Percentiles rank a stretch among this genome's conserved stretches.
Conservation (phyloP, 2,329 filamentous ascomycete species). For the Fusarium camptoceras region DNA sequence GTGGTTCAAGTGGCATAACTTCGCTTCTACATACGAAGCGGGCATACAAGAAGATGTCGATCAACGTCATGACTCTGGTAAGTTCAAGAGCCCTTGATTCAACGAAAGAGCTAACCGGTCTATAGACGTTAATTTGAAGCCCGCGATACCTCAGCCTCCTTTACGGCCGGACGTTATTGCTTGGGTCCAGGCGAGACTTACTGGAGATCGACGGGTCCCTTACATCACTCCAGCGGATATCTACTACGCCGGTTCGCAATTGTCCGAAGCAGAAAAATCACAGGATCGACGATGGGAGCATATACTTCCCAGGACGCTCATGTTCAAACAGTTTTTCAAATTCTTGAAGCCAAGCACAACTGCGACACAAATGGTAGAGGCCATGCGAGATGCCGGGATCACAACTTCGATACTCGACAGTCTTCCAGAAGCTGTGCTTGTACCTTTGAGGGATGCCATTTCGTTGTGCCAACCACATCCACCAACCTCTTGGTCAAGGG, state of each 20-base stretch:
- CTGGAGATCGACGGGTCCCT: constrained; percentile 50
- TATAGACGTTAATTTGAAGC: constrained; percentile 50
- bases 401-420: constrained; percentile 78
- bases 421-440: constrained; percentile 84
- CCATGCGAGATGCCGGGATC: constrained; percentile 78
- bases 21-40: constrained; percentile 62
- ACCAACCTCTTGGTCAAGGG: constrained; percentile 78
- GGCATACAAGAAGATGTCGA: constrained; percentile 64
- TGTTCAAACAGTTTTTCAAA: constrained; percentile 76
- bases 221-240: constrained; percentile 61
- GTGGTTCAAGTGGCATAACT: constrained; percentile 80
- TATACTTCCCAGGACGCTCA: constrained; percentile 74
- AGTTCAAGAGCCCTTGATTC: constrained; percentile 5
- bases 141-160: constrained; percentile 50
- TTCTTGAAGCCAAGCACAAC: constrained; percentile 64
- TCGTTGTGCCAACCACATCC: constrained; percentile 86
- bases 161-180: constrained; percentile 59
- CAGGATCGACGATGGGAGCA: constrained; percentile 58
- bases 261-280: constrained; percentile 51
- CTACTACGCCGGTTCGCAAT: constrained; percentile 55
- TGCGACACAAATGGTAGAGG: constrained; percentile 75
- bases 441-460: constrained; percentile 85
- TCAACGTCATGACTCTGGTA: constrained; percentile 55
- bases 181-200: constrained; percentile 65
- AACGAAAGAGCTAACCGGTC: constrained; percentile 11